These are phyloP conservation scores for Quercus phellos DNA, from an alignment of 331 rosid genomes.

Conservation along the genomic window DNA sequence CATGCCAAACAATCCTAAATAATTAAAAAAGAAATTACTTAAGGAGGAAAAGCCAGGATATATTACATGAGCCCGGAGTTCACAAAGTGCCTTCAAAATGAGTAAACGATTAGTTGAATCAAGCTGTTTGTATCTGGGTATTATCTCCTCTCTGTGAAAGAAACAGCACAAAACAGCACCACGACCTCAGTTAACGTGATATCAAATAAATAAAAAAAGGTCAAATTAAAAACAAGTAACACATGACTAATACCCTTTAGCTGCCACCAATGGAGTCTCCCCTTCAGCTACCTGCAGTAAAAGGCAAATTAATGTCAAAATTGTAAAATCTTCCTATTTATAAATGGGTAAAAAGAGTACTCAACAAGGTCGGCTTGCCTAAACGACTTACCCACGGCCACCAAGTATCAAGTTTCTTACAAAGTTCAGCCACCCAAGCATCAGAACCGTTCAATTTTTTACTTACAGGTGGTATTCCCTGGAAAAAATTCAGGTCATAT, in stretches of 20 bases:
- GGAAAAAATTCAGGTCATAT: constrained; percentile 15
- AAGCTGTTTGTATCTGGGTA: constrained; percentile 60
- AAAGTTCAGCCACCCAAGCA: constrained; percentile 73
- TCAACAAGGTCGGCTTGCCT: background rate
- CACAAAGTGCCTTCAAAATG: constrained; percentile 82
- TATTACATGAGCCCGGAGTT: constrained; percentile 73
- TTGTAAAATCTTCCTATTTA: constrained; percentile 3
- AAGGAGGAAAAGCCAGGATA: constrained; percentile 13
- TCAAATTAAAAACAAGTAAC: constrained; percentile 2
- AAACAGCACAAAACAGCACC: constrained; percentile 1
- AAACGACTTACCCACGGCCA: constrained; percentile 81
- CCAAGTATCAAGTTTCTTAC: constrained; percentile 70
- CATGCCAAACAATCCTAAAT: background rate
- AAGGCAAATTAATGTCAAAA: constrained; percentile 11
- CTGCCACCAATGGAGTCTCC: constrained; percentile 59
- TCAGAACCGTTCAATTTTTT: constrained; percentile 45
- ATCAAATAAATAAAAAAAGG: background rate
- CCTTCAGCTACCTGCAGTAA: constrained; percentile 81
- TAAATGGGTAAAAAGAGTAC: background rate
- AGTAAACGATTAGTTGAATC: constrained; percentile 60
- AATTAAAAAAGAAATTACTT: background rate
- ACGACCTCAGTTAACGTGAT: background rate
- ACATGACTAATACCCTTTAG: constrained; percentile 56
- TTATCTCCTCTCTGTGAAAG: constrained; percentile 73
- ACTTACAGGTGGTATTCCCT: constrained; percentile 82